Conservation (phyloP, 2,329 filamentous ascomycete genomes). For the Calonectria leucothoes region DNA sequence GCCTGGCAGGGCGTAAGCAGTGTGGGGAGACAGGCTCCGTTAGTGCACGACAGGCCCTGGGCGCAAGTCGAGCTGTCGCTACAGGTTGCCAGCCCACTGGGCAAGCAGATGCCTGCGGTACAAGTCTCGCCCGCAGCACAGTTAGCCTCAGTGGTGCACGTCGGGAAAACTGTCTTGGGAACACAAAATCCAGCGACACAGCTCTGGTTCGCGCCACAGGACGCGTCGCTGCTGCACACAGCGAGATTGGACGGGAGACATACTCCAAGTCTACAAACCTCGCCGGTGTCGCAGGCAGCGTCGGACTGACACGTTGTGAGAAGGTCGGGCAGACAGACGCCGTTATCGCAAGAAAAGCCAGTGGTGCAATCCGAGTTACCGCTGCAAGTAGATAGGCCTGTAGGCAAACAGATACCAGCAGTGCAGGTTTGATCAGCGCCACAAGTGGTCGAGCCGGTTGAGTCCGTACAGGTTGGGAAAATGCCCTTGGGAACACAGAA, state of each 20-base stretch:
- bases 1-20: neutral
- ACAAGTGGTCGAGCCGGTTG: neutral
- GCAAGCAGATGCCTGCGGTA: conserved; percentile 5
- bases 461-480: neutral
- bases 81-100: neutral
- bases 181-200: conserved; percentile 9
- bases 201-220: neutral
- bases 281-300: neutral
- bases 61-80: neutral
- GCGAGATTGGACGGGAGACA: neutral
- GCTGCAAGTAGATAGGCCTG: neutral
- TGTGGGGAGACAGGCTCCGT: conserved; percentile 10
- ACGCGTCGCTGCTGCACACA: neutral
- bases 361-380: neutral
- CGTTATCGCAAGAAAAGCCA: neutral
- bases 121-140: neutral
- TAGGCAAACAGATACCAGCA: conserved; percentile 2
- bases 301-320: neutral
- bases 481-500: neutral
- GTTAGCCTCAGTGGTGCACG: neutral
- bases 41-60: neutral
- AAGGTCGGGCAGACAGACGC: neutral
- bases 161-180: neutral
- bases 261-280: conserved; percentile 8
- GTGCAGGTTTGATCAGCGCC: neutral